phyloP scores from a whole-genome alignment of 1,284 basidiomycete genomes.

The Apiotrichum veenhuisii region DNA sequence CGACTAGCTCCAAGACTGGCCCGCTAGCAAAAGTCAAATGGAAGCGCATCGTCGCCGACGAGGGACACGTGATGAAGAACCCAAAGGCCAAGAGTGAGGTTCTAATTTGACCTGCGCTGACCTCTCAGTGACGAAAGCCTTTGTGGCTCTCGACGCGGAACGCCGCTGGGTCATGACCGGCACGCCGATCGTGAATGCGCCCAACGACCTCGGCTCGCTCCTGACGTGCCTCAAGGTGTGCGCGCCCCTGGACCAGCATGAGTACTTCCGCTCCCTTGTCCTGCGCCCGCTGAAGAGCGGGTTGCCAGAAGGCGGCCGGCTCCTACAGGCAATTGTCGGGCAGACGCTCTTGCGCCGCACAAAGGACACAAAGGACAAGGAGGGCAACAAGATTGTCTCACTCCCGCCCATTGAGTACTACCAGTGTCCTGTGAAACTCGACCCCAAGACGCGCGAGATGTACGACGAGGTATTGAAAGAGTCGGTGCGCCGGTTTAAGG shows the following conservation, averaged over 20 bases:
- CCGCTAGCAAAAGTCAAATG: conserved; percentile 67
- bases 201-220: conserved; percentile 74
- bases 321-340: conserved; percentile 79
- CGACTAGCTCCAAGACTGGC: conserved; percentile 34
- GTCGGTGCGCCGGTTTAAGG: conserved; percentile 62
- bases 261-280: conserved; percentile 71
- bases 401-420: conserved; percentile 63
- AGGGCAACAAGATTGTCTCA: conserved; percentile 66
- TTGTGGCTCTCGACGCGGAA: conserved; percentile 64
- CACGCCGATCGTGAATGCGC: conserved; percentile 86
- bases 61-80: conserved; percentile 82
- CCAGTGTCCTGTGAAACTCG: conserved; percentile 59
- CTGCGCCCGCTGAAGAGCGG: conserved; percentile 68
- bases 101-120: neutral
- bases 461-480: conserved; percentile 71
- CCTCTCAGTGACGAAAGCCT: conserved; percentile 60
- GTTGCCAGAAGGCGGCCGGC: conserved; percentile 60
- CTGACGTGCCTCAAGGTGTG: conserved; percentile 77
- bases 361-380: conserved; percentile 77
- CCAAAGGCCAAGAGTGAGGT: conserved; percentile 65
- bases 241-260: conserved; percentile 70
- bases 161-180: conserved; percentile 61
- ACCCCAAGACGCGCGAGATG: conserved; percentile 61
- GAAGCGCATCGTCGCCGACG: conserved; percentile 84
- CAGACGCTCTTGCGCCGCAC: conserved; percentile 78